phyloP scores from a whole-genome alignment of 257 asterid species.

The Solanum ossicruentum region DNA sequence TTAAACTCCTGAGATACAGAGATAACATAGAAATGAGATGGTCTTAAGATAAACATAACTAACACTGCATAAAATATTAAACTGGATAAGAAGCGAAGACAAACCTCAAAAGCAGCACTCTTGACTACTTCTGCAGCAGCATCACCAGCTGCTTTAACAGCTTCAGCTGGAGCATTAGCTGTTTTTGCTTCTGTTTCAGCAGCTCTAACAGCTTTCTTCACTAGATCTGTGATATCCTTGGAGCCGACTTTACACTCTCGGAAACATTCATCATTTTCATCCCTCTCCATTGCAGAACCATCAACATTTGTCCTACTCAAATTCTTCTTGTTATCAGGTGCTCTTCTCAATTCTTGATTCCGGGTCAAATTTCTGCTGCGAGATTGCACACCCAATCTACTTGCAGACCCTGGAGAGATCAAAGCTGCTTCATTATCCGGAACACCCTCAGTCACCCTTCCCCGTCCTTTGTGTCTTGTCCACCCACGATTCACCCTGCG shows the following conservation, averaged over 20 bases:
- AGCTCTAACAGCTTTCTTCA: constrained; percentile 80
- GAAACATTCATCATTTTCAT: constrained; percentile 82
- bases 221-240: constrained; percentile 63
- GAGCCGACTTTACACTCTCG: constrained; percentile 73
- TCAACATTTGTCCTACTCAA: constrained; percentile 21
- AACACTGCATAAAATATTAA: not conserved
- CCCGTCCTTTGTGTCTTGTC: constrained; percentile 51
- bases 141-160: constrained; percentile 89
- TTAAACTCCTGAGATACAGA: constrained; percentile 42
- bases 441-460: constrained; percentile 52
- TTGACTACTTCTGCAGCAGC: constrained; percentile 97
- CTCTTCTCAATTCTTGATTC: constrained; percentile 40
- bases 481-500: constrained; percentile 52
- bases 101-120: constrained; percentile 87
- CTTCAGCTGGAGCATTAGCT: constrained; percentile 82
- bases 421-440: constrained; percentile 53
- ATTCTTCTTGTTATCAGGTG: constrained; percentile 43
- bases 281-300: constrained; percentile 47
- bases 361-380: constrained; percentile 39
- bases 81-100: constrained; percentile 7
- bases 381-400: constrained; percentile 50
- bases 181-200: constrained; percentile 97
- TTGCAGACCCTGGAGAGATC: constrained; percentile 64
- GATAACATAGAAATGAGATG: not conserved
- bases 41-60: not conserved